Percentiles rank a stretch among this genome's conserved stretches.
Evolutionary conservation across 2,329 filamentous ascomycete species (phyloP).

Genomic region (Parastagonospora nodorum): DNA sequence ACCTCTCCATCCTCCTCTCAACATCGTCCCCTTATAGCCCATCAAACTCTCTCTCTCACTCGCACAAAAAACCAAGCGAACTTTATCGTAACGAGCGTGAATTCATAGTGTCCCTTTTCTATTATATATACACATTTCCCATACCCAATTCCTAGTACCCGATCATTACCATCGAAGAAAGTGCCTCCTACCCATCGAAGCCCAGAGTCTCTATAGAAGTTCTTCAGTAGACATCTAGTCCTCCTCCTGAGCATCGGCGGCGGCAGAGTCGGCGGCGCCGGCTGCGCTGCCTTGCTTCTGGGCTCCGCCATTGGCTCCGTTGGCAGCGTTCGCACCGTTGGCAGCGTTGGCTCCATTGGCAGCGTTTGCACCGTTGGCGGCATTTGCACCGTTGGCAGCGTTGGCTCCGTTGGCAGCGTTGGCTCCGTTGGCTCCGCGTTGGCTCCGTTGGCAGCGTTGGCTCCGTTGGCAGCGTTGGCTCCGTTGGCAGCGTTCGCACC

Average conservation of each 20-base stretch:
- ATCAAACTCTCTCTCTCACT: too few species aligned
- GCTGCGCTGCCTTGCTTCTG: constrained; percentile 3
- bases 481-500: background rate
- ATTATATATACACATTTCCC: too few species aligned
- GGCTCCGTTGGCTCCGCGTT: background rate
- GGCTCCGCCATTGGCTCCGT: constrained; percentile 1
- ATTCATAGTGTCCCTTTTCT: too few species aligned
- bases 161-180: too few species aligned
- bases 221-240: constrained; percentile 6
- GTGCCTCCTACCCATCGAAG: too few species aligned
- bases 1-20: too few species aligned
- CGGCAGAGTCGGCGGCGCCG: constrained; percentile 13
- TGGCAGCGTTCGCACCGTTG: background rate
- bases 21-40: too few species aligned
- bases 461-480: constrained; percentile 1
- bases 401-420: constrained; percentile 1
- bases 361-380: background rate
- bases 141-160: too few species aligned
- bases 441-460: background rate
- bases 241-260: constrained; percentile 20
- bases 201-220: too few species aligned
- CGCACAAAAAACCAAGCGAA: too few species aligned
- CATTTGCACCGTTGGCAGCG: background rate
- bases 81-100: too few species aligned
- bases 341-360: background rate